These are phyloP conservation scores for Agaricus sinodeliciosus DNA, from an alignment of 768 basidiomycete species.

Conservation along the genomic window DNA sequence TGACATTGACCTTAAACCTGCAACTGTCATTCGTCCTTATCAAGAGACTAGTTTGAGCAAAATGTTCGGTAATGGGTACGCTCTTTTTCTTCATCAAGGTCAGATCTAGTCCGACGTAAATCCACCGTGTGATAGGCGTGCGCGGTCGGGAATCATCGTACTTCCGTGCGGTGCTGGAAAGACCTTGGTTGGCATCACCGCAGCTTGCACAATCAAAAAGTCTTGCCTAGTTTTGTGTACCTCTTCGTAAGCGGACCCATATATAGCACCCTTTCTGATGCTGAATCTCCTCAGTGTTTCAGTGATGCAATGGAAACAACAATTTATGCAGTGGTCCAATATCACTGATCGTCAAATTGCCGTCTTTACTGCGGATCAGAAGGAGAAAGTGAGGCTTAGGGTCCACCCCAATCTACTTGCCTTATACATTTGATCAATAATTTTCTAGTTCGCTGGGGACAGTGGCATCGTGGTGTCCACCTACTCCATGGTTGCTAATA, in stretches of 20 bases:
- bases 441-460: slow-evolving; percentile 81
- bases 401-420: not conserved
- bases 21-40: slow-evolving; percentile 95
- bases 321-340: slow-evolving; percentile 99
- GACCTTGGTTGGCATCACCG: slow-evolving; percentile 98
- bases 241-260: slow-evolving; percentile 68
- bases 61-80: slow-evolving; percentile 99
- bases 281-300: slow-evolving; percentile 50
- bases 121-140: slow-evolving; percentile 53
- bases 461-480: slow-evolving; percentile 98
- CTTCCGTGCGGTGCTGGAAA: slow-evolving; percentile 98
- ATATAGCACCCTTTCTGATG: slow-evolving; percentile 3
- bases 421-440: slow-evolving; percentile 7
- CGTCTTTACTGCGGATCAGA: slow-evolving; percentile 95
- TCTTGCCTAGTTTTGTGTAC: slow-evolving; percentile 96
- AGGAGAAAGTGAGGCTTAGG: slow-evolving; percentile 70
- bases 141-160: slow-evolving; percentile 96
- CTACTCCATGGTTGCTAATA: slow-evolving; percentile 99
- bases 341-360: slow-evolving; percentile 95
- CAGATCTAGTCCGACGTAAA: slow-evolving; percentile 5
- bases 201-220: slow-evolving; percentile 99
- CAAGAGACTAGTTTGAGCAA: slow-evolving; percentile 98
- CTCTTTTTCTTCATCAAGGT: slow-evolving; percentile 2
- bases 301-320: slow-evolving; percentile 98
- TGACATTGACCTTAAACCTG: slow-evolving; percentile 97